Conservation (phyloP, 495 filamentous ascomycete genomes). For the Podospora tetraspora region DNA sequence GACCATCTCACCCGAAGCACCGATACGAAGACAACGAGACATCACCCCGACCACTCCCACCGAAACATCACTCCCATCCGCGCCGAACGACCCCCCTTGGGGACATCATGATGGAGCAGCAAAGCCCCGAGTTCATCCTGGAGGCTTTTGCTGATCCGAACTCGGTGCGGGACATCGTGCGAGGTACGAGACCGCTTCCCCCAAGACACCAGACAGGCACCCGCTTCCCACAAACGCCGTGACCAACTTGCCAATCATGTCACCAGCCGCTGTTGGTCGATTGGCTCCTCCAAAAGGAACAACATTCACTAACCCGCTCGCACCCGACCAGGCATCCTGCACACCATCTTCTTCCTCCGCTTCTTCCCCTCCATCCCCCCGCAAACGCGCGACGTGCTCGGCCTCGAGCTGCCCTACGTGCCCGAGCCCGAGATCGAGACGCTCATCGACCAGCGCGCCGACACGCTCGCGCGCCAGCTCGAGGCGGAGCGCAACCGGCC, state of each 20-base stretch:
- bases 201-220: slow-evolving; percentile 2
- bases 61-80: neutral
- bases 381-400: slow-evolving; percentile 82
- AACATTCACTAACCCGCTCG: neutral
- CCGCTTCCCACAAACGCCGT: neutral
- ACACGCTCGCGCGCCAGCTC: slow-evolving; percentile 63
- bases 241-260: neutral
- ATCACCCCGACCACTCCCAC: neutral
- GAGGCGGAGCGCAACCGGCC: slow-evolving; percentile 42
- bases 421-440: slow-evolving; percentile 87
- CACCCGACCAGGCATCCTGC: slow-evolving; percentile 65
- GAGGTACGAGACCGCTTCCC: slow-evolving; percentile 55
- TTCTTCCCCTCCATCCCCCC: slow-evolving; percentile 86
- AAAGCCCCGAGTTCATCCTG: slow-evolving; percentile 71
- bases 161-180: slow-evolving; percentile 83
- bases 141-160: slow-evolving; percentile 78
- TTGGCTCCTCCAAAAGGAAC: neutral
- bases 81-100: neutral
- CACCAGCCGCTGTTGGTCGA: neutral
- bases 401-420: slow-evolving; percentile 83
- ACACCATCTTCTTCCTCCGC: slow-evolving; percentile 98
- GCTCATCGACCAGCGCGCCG: slow-evolving; percentile 81
- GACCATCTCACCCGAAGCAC: neutral
- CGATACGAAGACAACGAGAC: neutral
- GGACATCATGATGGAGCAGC: slow-evolving; percentile 42